These are phyloP conservation scores for Talaromyces trachyspermus DNA, from an alignment of 495 filamentous ascomycete genomes.

Conservation along the genomic window DNA sequence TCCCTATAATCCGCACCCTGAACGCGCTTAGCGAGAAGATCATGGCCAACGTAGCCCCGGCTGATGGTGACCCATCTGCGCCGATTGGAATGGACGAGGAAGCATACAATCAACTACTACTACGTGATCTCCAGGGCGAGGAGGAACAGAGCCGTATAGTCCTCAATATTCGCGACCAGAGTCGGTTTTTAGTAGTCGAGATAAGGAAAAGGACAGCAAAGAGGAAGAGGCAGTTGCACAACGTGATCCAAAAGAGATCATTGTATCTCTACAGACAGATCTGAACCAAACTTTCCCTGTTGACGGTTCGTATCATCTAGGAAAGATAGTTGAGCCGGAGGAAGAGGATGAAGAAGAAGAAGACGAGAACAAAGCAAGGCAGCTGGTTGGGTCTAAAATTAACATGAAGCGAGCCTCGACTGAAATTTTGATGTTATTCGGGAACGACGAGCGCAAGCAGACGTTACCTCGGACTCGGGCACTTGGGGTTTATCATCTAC, in stretches of 20 bases:
- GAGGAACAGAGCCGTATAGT: slow-evolving; percentile 64
- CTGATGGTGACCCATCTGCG: slow-evolving; percentile 58
- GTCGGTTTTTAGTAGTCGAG: slow-evolving; percentile 66
- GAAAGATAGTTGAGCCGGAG: slow-evolving; percentile 49
- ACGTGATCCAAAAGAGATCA: slow-evolving; percentile 60
- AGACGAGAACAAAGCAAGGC: slow-evolving; percentile 32
- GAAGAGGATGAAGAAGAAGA: slow-evolving; percentile 48
- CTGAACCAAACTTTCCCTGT: slow-evolving; percentile 42
- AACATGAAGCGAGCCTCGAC: slow-evolving; percentile 30
- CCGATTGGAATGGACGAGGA: slow-evolving; percentile 66
- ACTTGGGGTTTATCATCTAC: slow-evolving; percentile 56
- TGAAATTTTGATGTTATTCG: slow-evolving; percentile 38
- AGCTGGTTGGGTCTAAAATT: slow-evolving; percentile 28
- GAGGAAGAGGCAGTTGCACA: slow-evolving; percentile 50
- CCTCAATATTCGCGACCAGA: slow-evolving; percentile 82
- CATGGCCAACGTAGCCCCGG: slow-evolving; percentile 73
- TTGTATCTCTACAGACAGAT: slow-evolving; percentile 55
- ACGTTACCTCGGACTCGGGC: slow-evolving; percentile 26
- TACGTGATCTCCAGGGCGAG: slow-evolving; percentile 79
- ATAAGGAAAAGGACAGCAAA: slow-evolving; percentile 41
- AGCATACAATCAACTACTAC: slow-evolving; percentile 61
- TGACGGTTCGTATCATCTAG: slow-evolving; percentile 48
- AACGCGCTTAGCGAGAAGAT: slow-evolving; percentile 88
- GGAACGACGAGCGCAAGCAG: slow-evolving; percentile 33
- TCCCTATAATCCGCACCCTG: slow-evolving; percentile 74